Percentiles rank a stretch among this genome's conserved stretches.
phyloP scores from a whole-genome alignment of 2,329 filamentous ascomycete genomes.

The Xylariales sp. region DNA sequence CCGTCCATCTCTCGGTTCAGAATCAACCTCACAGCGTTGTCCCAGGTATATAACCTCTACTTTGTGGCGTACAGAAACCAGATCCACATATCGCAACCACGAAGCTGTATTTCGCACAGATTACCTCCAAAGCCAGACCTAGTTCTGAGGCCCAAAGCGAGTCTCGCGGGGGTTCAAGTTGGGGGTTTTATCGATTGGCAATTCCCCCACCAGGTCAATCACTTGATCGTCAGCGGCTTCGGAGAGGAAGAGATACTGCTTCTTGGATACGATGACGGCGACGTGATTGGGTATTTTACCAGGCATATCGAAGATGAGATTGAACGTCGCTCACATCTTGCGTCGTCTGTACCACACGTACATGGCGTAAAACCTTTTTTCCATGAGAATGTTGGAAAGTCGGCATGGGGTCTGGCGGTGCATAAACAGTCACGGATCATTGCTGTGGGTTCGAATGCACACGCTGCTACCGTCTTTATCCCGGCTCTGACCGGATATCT shows the following conservation, averaged over 20 bases:
- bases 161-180: slow-evolving; percentile 32
- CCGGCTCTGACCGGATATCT: slow-evolving; percentile 23
- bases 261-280: slow-evolving; percentile 68
- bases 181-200: slow-evolving; percentile 48
- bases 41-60: slow-evolving; percentile 58
- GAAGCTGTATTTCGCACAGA: slow-evolving; percentile 39
- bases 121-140: slow-evolving; percentile 45
- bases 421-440: slow-evolving; percentile 80
- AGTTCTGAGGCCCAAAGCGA: slow-evolving; percentile 41
- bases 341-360: slow-evolving; percentile 16
- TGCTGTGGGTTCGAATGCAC: slow-evolving; percentile 76
- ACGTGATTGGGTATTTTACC: slow-evolving; percentile 68
- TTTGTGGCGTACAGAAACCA: slow-evolving; percentile 53
- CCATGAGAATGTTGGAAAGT: slow-evolving; percentile 67
- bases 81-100: slow-evolving; percentile 54
- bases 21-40: slow-evolving; percentile 54
- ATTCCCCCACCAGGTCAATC: slow-evolving; percentile 62
- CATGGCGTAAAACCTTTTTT: slow-evolving; percentile 51
- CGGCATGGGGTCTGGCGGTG: slow-evolving; percentile 86
- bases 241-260: slow-evolving; percentile 67
- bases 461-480: slow-evolving; percentile 25
- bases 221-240: slow-evolving; percentile 63
- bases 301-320: slow-evolving; percentile 36
- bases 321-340: slow-evolving; percentile 13
- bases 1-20: slow-evolving; percentile 34